Evolutionary conservation across 2,329 filamentous ascomycete species (phyloP).

Genomic region (Chalaropsis thielavioides): DNA sequence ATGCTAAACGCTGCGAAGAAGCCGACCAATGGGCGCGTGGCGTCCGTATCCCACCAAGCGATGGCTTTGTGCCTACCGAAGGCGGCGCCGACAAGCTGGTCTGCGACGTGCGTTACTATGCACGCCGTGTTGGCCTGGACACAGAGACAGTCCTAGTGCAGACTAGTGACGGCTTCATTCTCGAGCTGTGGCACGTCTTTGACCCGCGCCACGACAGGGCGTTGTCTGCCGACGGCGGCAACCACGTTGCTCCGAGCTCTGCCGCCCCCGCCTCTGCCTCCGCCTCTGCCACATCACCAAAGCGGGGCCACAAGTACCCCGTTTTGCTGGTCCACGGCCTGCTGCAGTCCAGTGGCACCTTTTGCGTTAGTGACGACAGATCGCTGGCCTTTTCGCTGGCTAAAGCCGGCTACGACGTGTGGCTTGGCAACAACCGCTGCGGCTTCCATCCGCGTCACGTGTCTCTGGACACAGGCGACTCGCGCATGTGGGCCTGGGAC

Average conservation of each 20-base stretch:
- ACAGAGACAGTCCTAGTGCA: slow-evolving; percentile 71
- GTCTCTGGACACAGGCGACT: slow-evolving; percentile 56
- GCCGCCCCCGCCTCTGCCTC: neutral
- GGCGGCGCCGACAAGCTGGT: slow-evolving; percentile 66
- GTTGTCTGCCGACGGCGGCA: neutral
- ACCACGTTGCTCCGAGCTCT: neutral
- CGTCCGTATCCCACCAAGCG: slow-evolving; percentile 21
- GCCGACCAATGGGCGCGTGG: slow-evolving; percentile 43
- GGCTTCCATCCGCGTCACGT: slow-evolving; percentile 68
- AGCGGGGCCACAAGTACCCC: slow-evolving; percentile 46
- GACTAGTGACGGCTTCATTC: slow-evolving; percentile 86
- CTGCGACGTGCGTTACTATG: slow-evolving; percentile 75
- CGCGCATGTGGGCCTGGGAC: slow-evolving; percentile 94
- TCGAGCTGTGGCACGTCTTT: slow-evolving; percentile 79
- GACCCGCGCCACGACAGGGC: slow-evolving; percentile 55
- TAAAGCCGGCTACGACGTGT: slow-evolving; percentile 87
- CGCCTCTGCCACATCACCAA: neutral
- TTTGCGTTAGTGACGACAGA: slow-evolving; percentile 79
- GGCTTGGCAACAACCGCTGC: slow-evolving; percentile 87
- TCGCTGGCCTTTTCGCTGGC: slow-evolving; percentile 84
- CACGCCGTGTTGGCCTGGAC: slow-evolving; percentile 72
- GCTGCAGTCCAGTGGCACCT: slow-evolving; percentile 75
- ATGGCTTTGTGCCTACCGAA: slow-evolving; percentile 55
- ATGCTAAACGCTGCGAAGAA: slow-evolving; percentile 39
- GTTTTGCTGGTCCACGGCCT: slow-evolving; percentile 79